A percentile compares a stretch with the other conserved stretches of the same genome.
Conservation (phyloP, 208 protist genomes). For the Crithidia thermophila region DNA sequence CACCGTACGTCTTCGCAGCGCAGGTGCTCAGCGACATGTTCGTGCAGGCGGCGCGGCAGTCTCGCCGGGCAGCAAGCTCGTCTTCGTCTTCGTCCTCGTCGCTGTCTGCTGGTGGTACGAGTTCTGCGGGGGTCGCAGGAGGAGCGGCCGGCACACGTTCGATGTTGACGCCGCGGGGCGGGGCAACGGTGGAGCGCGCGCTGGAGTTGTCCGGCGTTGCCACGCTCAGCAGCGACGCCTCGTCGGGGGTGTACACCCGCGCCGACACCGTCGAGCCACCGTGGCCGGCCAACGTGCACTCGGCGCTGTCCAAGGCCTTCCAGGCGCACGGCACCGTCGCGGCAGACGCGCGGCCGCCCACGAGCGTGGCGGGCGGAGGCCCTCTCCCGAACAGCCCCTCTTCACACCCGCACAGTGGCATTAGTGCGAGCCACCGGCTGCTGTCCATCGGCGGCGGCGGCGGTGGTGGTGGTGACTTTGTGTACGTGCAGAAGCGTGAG, state of each 20-base stretch:
- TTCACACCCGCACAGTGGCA: too few species aligned
- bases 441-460: too few species aligned
- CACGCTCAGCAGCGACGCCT: not conserved
- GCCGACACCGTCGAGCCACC: not conserved
- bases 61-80: too few species aligned
- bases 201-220: not conserved
- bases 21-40: constrained; percentile 12
- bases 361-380: not conserved
- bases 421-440: too few species aligned
- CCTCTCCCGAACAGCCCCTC: too few species aligned
- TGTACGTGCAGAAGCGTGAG: not conserved
- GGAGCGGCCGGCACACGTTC: too few species aligned
- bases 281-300: not conserved
- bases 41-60: not conserved
- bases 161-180: not conserved
- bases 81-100: not conserved
- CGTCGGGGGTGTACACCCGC: not conserved
- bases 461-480: not conserved
- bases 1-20: constrained; percentile 26
- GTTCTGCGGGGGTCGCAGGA: not conserved
- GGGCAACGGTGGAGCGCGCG: not conserved
- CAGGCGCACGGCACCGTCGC: constrained; percentile 29
- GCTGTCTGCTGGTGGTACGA: not conserved
- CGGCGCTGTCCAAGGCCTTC: not conserved
- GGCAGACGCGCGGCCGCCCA: constrained; percentile 20